These are phyloP conservation scores for Pleurotus tuoliensis DNA, from an alignment of 768 basidiomycete species.

Conservation along the genomic window DNA sequence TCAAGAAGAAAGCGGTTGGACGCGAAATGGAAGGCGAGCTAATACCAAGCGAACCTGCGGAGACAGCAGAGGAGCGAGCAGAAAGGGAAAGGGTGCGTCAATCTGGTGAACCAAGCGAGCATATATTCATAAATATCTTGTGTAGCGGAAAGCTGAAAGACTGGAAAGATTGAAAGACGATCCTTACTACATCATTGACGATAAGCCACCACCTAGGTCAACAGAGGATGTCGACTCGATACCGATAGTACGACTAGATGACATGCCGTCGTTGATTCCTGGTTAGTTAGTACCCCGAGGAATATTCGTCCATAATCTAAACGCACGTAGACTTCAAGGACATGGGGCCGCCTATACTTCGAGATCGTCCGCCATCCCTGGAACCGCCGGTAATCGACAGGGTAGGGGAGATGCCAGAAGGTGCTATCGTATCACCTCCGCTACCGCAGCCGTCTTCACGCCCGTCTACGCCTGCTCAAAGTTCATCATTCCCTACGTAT, in stretches of 20 bases:
- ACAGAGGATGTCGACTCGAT: conserved; percentile 82
- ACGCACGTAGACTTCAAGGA: conserved; percentile 6
- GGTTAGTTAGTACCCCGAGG: conserved; percentile 16
- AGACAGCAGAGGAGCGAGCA: conserved; percentile 55
- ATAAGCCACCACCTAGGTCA: conserved; percentile 32
- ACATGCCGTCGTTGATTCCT: conserved; percentile 48
- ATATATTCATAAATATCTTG: background rate
- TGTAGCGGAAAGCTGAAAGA: conserved; percentile 71
- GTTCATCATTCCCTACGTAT: conserved; percentile 48
- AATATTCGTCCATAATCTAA: background rate
- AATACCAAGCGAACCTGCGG: conserved; percentile 40
- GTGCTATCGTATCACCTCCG: conserved; percentile 22
- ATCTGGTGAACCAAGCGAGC: background rate
- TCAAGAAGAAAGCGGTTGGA: conserved; percentile 20
- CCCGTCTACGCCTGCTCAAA: conserved; percentile 26
- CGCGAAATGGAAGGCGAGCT: conserved; percentile 20
- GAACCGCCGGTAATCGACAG: conserved; percentile 64
- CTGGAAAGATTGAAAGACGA: conserved; percentile 77
- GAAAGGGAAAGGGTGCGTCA: conserved; percentile 61
- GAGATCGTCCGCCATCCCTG: conserved; percentile 34
- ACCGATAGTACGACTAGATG: conserved; percentile 83
- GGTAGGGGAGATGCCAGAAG: conserved; percentile 83
- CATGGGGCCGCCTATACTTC: conserved; percentile 42
- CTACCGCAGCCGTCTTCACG: conserved; percentile 15
- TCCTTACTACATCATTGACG: conserved; percentile 86